Conservation (phyloP, 495 filamentous ascomycete genomes). For the Lepidopterella palustris region DNA sequence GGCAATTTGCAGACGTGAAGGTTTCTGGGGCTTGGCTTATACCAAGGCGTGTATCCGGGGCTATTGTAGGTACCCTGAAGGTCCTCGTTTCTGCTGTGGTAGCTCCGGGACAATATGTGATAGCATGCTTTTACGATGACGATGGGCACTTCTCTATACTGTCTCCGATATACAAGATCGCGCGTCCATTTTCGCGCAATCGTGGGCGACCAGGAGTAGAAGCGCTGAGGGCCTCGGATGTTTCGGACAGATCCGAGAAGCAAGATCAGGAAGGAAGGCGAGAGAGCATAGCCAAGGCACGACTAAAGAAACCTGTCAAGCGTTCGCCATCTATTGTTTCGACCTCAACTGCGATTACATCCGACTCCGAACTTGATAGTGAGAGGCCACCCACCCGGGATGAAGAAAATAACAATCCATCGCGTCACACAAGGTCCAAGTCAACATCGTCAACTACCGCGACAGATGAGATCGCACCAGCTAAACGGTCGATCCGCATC, state of each 20-base stretch:
- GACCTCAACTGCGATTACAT: slow-evolving; percentile 36
- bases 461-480: slow-evolving; percentile 55
- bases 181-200: slow-evolving; percentile 30
- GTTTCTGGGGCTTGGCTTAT: slow-evolving; percentile 43
- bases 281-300: slow-evolving; percentile 20
- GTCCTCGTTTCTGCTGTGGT: slow-evolving; percentile 72
- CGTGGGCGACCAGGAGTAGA: slow-evolving; percentile 33
- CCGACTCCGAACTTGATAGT: slow-evolving; percentile 34
- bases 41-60: slow-evolving; percentile 54
- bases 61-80: slow-evolving; percentile 59
- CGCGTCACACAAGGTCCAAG: slow-evolving; percentile 49
- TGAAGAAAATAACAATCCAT: slow-evolving; percentile 33
- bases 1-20: slow-evolving; percentile 11
- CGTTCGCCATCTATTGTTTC: slow-evolving; percentile 35
- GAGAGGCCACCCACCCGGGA: slow-evolving; percentile 26
- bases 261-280: slow-evolving; percentile 22
- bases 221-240: slow-evolving; percentile 34
- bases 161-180: slow-evolving; percentile 33
- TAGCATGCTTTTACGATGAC: slow-evolving; percentile 74
- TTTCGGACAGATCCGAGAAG: slow-evolving; percentile 30
- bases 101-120: slow-evolving; percentile 71
- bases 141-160: slow-evolving; percentile 63
- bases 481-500: slow-evolving; percentile 80
- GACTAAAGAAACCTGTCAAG: slow-evolving; percentile 9
- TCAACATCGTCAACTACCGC: slow-evolving; percentile 35